Evolutionary conservation across 2,329 filamentous ascomycete species (phyloP).

Genomic region (Fusarium sp.): DNA sequence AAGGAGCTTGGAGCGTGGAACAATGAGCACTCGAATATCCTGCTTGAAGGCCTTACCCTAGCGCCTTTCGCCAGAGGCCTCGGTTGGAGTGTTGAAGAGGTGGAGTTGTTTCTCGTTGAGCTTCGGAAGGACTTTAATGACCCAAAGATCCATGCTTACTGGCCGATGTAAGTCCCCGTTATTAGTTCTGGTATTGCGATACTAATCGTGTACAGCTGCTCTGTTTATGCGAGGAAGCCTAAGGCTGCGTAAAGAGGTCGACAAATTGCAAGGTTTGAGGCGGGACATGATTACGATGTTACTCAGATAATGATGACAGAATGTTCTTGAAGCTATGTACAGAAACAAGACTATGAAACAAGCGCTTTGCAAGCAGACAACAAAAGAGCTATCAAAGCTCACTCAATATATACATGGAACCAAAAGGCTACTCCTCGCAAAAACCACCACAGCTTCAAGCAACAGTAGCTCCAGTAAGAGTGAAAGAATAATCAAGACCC

Average conservation of each 20-base stretch:
- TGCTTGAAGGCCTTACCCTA: conserved; percentile 40
- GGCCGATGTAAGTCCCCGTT: conserved; percentile 31
- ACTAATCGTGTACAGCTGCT: neutral
- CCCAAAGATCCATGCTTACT: conserved; percentile 43
- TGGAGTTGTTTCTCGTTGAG: conserved; percentile 36
- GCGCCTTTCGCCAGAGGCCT: conserved; percentile 41
- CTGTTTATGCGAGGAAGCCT: neutral
- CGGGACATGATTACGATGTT: too few species aligned
- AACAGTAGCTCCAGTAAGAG: conserved; percentile 44
- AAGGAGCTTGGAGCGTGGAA: conserved; percentile 54
- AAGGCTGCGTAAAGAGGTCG: neutral
- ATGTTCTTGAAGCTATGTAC: neutral
- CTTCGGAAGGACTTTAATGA: conserved; percentile 42
- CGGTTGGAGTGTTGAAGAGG: conserved; percentile 40
- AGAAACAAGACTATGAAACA: neutral
- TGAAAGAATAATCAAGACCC: conserved; percentile 52
- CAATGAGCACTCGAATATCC: conserved; percentile 28
- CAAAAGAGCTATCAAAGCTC: neutral
- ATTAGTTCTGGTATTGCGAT: too few species aligned
- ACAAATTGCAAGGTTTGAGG: too few species aligned
- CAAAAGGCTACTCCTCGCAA: neutral
- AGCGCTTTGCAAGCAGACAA: neutral
- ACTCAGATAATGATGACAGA: neutral
- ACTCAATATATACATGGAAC: neutral
- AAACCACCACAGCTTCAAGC: neutral